Base-by-base conservation (phyloP, 2,329 filamentous ascomycete species). In the Emmonsia crescens region DNA sequence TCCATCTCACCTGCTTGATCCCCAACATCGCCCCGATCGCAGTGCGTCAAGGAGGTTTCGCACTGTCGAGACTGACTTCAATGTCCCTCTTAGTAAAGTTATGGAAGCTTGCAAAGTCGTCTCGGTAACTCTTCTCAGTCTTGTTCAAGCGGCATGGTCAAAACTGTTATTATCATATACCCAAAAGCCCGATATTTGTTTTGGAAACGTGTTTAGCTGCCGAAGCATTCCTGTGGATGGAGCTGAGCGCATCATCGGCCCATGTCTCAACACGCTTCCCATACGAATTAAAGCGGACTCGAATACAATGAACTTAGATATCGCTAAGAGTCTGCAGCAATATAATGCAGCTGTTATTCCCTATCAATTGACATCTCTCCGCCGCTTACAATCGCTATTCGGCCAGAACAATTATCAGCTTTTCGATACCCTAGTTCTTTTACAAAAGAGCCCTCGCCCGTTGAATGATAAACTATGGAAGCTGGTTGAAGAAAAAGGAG, bases 261-360 rank as follows among this genome's bases (percentile, higher is more conserved):
- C 92, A 0, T 96, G 91, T 71, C 96, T 96, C 79, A 96, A 96
- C 70, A 96, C 92, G 0, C 75, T 96, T 14, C 91, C 92, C 0
- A 70, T 91, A 1, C 83, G 90, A 31, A 75, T 85, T 19, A 75
- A 84, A 38, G 64, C 89, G 10, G 74, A 79, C 0, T 70, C 70
- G 2, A 71, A 71, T 1, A 76, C 72, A 0, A 80, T 79, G 19
- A 85, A 86, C 61, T 67, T 79, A 0, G 81, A 85, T 5, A 70
- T 91, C 12, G 75, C 88, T 31, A 82, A 81, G 61, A 71, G 76
- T 2, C 78, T 90, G 2, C 87, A 91, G 59, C 73, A 74, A 0
- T 71, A 84, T 31, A 91, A 89, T 68, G 75, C 83, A 0, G 79
- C 85, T 0, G 74, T 85, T 1, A 68, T 93, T 21, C 78, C 81